A percentile compares a stretch with the other conserved stretches of the same genome.
Conservation (phyloP, 2,329 filamentous ascomycete species). For the Chalara sp. region DNA sequence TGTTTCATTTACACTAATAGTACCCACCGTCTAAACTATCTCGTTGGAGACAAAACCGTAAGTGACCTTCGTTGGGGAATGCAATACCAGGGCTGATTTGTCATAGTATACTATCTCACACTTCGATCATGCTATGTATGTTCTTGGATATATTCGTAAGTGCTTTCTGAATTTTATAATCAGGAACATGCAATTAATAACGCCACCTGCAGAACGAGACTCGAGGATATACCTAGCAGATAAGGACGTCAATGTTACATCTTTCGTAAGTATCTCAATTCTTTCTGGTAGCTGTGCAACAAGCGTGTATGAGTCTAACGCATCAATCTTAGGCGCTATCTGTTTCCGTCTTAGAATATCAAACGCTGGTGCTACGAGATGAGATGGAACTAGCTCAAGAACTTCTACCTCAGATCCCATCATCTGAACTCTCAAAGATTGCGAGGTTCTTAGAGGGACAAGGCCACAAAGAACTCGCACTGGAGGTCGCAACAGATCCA, state of each 20-base stretch:
- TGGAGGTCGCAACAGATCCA: slow-evolving; percentile 88
- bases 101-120: slow-evolving; percentile 82
- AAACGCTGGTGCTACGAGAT: slow-evolving; percentile 87
- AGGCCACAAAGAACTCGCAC: slow-evolving; percentile 89
- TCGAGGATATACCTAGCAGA: slow-evolving; percentile 92
- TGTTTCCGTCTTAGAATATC: slow-evolving; percentile 89
- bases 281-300: no score
- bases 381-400: slow-evolving; percentile 90
- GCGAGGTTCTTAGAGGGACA: slow-evolving; percentile 96
- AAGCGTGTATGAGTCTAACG: no score
- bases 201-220: slow-evolving; percentile 62
- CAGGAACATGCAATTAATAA: background rate
- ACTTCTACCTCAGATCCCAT: slow-evolving; percentile 73
- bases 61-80: no score
- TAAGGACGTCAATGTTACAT: slow-evolving; percentile 89
- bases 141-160: slow-evolving; percentile 76
- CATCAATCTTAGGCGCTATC: slow-evolving; percentile 50
- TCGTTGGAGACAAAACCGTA: slow-evolving; percentile 85
- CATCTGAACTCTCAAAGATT: slow-evolving; percentile 97
- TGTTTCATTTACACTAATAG: slow-evolving; percentile 98
- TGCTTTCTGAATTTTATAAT: background rate
- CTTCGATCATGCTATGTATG: slow-evolving; percentile 92
- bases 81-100: no score
- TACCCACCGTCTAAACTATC: slow-evolving; percentile 94
- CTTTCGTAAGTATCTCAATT: slow-evolving; percentile 46